Percentiles rank a stretch among this genome's conserved stretches.
Evolutionary conservation across 306 rosid genomes (phyloP).

Genomic region (Lathyrus oleraceus): DNA sequence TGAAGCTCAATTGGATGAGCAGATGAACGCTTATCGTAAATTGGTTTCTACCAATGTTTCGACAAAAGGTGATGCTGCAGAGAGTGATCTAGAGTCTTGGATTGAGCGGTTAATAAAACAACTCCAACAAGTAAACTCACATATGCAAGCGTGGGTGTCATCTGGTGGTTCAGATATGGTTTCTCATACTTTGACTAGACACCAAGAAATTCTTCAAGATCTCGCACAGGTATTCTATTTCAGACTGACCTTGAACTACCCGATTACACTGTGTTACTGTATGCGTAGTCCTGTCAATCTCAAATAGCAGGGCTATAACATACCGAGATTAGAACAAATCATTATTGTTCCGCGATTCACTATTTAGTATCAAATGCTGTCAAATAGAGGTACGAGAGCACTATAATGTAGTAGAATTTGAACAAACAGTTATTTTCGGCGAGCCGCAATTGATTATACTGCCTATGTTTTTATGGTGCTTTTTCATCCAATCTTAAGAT

Average conservation of each 20-base stretch:
- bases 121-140: constrained; percentile 94
- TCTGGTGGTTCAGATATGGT: constrained; percentile 98
- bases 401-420: too few relatives aligned
- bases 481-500: too few relatives aligned
- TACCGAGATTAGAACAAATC: too few relatives aligned
- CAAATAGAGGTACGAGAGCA: too few relatives aligned
- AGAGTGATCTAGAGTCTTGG: constrained; percentile 76
- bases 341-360: too few relatives aligned
- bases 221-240: constrained; percentile 78
- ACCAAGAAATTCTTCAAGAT: constrained; percentile 98
- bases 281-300: too few relatives aligned
- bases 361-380: too few relatives aligned
- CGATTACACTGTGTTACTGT: neutral
- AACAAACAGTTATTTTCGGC: too few relatives aligned
- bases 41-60: constrained; percentile 80
- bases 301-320: too few relatives aligned
- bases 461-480: too few relatives aligned
- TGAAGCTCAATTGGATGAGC: constrained; percentile 98
- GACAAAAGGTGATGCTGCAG: constrained; percentile 56
- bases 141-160: constrained; percentile 98
- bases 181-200: constrained; percentile 95
- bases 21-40: constrained; percentile 80
- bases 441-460: too few relatives aligned
- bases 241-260: constrained; percentile 7
- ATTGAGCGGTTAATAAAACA: constrained; percentile 76